Evolutionary conservation across 768 basidiomycete species (phyloP).

Genomic region (Pulveroboletus sp.): DNA sequence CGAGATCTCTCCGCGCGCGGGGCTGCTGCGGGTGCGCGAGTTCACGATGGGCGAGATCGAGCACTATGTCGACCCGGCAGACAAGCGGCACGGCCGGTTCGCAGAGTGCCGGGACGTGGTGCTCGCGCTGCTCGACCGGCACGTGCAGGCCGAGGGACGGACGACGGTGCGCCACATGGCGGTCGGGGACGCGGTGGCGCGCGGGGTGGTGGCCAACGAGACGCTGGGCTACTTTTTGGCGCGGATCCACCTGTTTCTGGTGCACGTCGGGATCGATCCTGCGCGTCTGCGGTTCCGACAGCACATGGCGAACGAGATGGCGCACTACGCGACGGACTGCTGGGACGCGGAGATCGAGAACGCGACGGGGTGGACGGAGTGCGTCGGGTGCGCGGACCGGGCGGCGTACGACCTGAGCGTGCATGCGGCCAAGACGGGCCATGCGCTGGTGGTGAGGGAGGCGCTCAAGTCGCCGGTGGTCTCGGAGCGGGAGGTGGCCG

Average conservation of each 20-base stretch:
- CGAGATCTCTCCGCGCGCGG: conserved; percentile 96
- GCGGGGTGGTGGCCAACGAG: conserved; percentile 89
- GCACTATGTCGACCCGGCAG: conserved; percentile 93
- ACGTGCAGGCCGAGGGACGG: conserved; percentile 74
- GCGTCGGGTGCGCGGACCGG: conserved; percentile 97
- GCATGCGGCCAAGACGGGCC: conserved; percentile 79
- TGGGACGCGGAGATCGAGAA: conserved; percentile 99
- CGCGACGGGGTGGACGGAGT: conserved; percentile 88
- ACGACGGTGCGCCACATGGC: conserved; percentile 60
- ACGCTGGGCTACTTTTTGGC: conserved; percentile 97
- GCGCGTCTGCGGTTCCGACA: conserved; percentile 86
- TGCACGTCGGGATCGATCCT: conserved; percentile 87
- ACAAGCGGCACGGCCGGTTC: conserved; percentile 88
- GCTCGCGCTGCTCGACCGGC: conserved; percentile 73
- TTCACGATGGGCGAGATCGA: conserved; percentile 99
- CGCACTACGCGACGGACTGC: conserved; percentile 97
- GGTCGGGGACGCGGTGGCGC: conserved; percentile 84
- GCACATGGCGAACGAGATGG: conserved; percentile 99
- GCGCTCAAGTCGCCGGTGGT: conserved; percentile 81
- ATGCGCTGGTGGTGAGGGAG: conserved; percentile 80
- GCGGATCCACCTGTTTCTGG: conserved; percentile 83
- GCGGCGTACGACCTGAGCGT: conserved; percentile 95
- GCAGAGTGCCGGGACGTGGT: conserved; percentile 69
- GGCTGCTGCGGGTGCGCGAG: conserved; percentile 93
- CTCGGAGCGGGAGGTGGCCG: conserved; percentile 71